These are phyloP conservation scores for Thymus mandschuricus DNA, from an alignment of 257 asterid genomes.

Conservation along the genomic window DNA sequence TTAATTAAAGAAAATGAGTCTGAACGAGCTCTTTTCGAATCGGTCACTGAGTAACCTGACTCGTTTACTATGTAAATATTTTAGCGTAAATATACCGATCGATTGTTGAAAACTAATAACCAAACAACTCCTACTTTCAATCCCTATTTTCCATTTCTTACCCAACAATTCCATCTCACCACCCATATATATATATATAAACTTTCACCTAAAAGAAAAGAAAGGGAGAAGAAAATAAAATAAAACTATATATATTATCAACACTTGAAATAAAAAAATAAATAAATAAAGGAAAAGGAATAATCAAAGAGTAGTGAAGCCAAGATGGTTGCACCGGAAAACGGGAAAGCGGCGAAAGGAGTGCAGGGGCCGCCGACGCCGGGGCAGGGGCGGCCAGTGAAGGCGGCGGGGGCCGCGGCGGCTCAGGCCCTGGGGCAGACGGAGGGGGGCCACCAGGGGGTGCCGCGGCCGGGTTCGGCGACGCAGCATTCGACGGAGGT, in stretches of 20 bases:
- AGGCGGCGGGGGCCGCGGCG: conserved; percentile 30
- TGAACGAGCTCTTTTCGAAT: no score
- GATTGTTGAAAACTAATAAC: no score
- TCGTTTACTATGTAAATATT: no score
- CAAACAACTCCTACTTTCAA: conserved; percentile 28
- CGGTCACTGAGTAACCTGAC: no score
- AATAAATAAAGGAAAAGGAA: neutral
- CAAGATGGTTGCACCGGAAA: conserved; percentile 59
- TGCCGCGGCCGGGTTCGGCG: conserved; percentile 52
- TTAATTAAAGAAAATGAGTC: no score
- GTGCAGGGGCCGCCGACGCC: conserved; percentile 52
- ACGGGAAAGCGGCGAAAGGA: conserved; percentile 46
- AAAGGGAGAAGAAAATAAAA: neutral
- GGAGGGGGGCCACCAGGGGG: conserved; percentile 44
- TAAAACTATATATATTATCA: neutral
- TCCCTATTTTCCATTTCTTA: conserved; percentile 42
- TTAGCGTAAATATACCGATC: no score
- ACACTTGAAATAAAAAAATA: neutral
- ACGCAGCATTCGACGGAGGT: conserved; percentile 60
- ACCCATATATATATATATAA: conserved; percentile 28
- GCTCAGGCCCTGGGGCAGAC: conserved; percentile 21
- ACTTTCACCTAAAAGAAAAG: neutral
- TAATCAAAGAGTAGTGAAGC: neutral
- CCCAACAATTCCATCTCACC: conserved; percentile 11
- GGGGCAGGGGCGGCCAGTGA: conserved; percentile 50